Base-by-base conservation (phyloP, 108 stramenopile species). In the Cyclotella sp. region DNA sequence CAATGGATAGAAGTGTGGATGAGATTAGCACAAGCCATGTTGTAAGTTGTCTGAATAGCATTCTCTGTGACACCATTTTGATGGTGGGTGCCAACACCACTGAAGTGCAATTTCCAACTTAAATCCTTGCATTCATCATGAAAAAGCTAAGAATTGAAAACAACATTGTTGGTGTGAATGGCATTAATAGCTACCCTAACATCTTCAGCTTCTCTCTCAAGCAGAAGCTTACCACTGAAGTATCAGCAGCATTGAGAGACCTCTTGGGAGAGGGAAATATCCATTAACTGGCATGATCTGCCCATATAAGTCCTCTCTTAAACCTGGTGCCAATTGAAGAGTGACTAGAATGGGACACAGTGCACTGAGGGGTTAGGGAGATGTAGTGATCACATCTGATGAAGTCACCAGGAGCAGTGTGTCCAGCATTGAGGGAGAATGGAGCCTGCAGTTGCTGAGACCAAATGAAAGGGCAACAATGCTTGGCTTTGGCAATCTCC, bases 31-130 rank as follows among this genome's bases (percentile, higher is more conserved):
- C n/a, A n/a, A 39, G 88, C 84, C 73, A 5, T 68, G 14, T 55
- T 22, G 15, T 68, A 43, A 6, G 82, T 68, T 1, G 82, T 86
- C 57, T 72, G 74, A 84, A 46, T 82, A 15, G 72, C 65, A 21
- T 63, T 28, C 57, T 87, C 75, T 19, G 83, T 79, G n/a, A 77
- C 65, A 3, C 86, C 85, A 26, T 85, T 79, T 26, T 84, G 82
- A n/a, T n/a, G n/a, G n/a, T n/a, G n/a, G n/a, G n/a, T n/a, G n/a
- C n/a, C n/a, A n/a, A n/a, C n/a, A n/a, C 86, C 83, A 26, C 63
- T 59, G 49, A 82, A 80, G 9, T 34, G 42, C 8, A 76, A 21
- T n/a, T 28, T 62, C 60, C 84, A 85, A 0, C 59, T 53, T 11
- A 63, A 55, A 6, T 22, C 18, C 16, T 27, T 44, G 30, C 76